Conservation (phyloP, 192 early-diverging fungal genomes). For the Podila epicladia region DNA sequence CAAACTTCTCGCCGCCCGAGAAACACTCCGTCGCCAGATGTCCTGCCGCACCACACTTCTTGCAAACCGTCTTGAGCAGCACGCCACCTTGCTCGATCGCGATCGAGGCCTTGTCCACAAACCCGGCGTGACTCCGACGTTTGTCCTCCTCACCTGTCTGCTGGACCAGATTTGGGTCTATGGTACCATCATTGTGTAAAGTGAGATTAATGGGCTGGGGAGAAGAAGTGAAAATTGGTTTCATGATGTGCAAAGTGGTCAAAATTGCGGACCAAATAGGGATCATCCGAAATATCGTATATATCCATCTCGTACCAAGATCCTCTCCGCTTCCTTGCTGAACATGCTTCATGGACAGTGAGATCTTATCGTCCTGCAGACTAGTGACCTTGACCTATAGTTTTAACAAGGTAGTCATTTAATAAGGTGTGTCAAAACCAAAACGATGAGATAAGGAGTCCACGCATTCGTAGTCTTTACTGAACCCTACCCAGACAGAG, state of each 20-base stretch:
- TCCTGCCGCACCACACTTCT: conserved; percentile 54
- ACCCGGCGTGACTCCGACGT: conserved; percentile 27
- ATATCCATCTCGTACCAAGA: conserved; percentile 27
- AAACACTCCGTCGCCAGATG: conserved; percentile 48
- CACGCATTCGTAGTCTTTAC: too few species aligned
- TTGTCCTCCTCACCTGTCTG: conserved; percentile 41
- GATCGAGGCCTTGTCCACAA: conserved; percentile 47
- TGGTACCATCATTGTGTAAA: background rate
- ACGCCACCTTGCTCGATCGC: conserved; percentile 52
- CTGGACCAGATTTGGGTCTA: conserved; percentile 50
- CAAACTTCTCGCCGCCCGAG: conserved; percentile 45
- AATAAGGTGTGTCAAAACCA: background rate
- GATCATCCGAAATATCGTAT: background rate
- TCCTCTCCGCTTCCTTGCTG: conserved; percentile 52
- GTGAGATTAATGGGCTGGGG: background rate
- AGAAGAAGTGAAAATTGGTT: background rate
- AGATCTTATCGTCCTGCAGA: conserved; percentile 52
- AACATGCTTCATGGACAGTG: conserved; percentile 58
- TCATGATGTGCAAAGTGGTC: background rate
- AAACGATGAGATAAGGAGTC: too few species aligned
- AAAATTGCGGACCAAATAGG: background rate
- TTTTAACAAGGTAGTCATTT: background rate
- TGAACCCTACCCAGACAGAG: conserved; percentile 52
- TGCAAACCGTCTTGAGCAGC: conserved; percentile 46
- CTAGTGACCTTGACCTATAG: conserved; percentile 52